Base-by-base conservation (phyloP, 1,139 yeast species). In the Suhomyces guaymorum region DNA sequence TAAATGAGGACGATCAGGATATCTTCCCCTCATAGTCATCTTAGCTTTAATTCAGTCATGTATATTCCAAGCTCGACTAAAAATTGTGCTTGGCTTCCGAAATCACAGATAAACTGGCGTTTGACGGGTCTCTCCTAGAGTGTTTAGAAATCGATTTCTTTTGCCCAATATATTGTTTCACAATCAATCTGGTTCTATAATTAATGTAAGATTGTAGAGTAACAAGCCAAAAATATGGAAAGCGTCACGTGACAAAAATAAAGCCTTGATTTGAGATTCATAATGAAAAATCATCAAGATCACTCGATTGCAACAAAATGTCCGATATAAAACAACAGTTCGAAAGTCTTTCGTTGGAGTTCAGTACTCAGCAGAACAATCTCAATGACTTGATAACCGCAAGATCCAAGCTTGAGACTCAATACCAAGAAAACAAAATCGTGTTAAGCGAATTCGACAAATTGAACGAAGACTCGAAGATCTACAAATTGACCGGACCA, bases 401-500 rank as follows among this genome's bases (percentile, higher is more conserved):
- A 6, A 75, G 94, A 54, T 85, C 84, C 35, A 74, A 78, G 50
- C 65, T 84, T 27, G 94, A 84, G 53, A 82, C 92, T 1, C 94
- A 84, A 56, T 75, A 63, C 49, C 97, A 92, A 60, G 98, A 92
- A 59, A 90, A 90, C 62, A 82, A 82, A 54, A 89, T 92, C 34
- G 98, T 92, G n/a, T 71, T 81, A 50, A 80, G 78, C 24, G 97
- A 92, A 60, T 85, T 92, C 52, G 75, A 71, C 14, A 59, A 63
- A 33, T 63, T 89, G 44, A 69, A 77, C 45, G 78, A 73, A 30
- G 66, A 62, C 26, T 73, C 94, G 12, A 85, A 84, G 49, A 82
- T 92, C 24, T 92, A 78, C 65, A 92, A 92, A 60, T 73, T 90
- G 46, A 85, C 92, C 14, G 98, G 98, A 1, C 96, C 96, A 8